A percentile compares a stretch with the other conserved stretches of the same genome.
phyloP scores from a whole-genome alignment of 2,329 filamentous ascomycete genomes.

The Diaporthe batatas region DNA sequence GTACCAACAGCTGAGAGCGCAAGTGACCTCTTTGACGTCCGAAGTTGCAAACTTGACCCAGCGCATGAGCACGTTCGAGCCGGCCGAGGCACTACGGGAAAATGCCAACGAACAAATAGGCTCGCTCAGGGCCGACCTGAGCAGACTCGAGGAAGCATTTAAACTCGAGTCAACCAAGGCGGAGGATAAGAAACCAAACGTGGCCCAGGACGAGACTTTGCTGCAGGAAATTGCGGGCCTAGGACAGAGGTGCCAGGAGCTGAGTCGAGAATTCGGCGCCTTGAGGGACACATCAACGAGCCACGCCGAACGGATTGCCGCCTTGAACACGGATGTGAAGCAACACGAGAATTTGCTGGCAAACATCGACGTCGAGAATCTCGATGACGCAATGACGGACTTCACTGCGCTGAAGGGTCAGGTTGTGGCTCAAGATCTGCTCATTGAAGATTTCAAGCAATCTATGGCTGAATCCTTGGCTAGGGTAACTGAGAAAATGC shows the following conservation, averaged over 20 bases:
- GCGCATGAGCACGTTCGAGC: background rate
- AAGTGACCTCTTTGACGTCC: slow-evolving; percentile 18
- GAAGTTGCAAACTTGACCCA: slow-evolving; percentile 13
- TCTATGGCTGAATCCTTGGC: background rate
- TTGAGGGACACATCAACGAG: slow-evolving; percentile 1
- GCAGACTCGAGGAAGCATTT: background rate
- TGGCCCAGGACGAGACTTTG: background rate
- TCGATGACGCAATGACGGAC: slow-evolving; percentile 7
- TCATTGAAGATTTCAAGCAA: slow-evolving; percentile 10
- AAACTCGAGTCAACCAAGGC: slow-evolving; percentile 26
- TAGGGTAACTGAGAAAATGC: slow-evolving; percentile 1
- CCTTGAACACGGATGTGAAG: slow-evolving; percentile 14
- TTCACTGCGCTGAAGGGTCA: slow-evolving; percentile 26
- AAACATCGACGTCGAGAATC: slow-evolving; percentile 30
- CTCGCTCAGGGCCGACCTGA: background rate
- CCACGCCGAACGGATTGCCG: slow-evolving; percentile 10
- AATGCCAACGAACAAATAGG: background rate
- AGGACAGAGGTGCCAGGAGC: background rate
- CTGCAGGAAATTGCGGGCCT: slow-evolving; percentile 8
- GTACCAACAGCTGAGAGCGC: slow-evolving; percentile 21
- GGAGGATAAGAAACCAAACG: background rate
- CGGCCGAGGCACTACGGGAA: slow-evolving; percentile 3
- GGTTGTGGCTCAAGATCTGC: slow-evolving; percentile 1
- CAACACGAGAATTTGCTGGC: slow-evolving; percentile 10
- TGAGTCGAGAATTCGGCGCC: background rate